These are phyloP conservation scores for Triticum urartu DNA, from an alignment of 176 grass and related monocot genomes.

Conservation along the genomic window DNA sequence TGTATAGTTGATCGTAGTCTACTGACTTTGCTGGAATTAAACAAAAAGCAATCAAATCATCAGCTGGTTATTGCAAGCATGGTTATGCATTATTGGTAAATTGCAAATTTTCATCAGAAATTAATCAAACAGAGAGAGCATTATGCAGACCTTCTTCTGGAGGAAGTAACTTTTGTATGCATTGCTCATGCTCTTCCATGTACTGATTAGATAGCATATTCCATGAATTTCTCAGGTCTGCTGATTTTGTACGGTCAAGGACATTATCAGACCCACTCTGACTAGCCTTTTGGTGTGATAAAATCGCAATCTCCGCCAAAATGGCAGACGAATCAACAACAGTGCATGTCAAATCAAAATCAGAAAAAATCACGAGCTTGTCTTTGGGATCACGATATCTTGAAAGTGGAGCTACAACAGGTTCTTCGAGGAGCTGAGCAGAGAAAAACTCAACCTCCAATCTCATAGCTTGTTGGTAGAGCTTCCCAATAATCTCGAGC, in stretches of 20 bases:
- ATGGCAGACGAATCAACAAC: conserved; percentile 88
- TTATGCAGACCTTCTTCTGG: conserved; percentile 62
- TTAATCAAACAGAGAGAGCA: conserved; percentile 20
- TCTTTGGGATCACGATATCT: conserved; percentile 61
- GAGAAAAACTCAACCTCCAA: conserved; percentile 81
- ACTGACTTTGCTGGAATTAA: conserved; percentile 60
- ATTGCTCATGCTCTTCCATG: conserved; percentile 77
- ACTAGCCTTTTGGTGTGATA: conserved; percentile 69
- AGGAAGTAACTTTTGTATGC: conserved; percentile 82
- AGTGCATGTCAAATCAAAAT: conserved; percentile 99
- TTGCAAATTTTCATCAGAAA: conserved; percentile 18
- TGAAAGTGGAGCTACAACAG: conserved; percentile 71
- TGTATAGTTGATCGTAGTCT: conserved; percentile 66
- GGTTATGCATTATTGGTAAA: conserved; percentile 22
- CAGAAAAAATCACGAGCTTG: conserved; percentile 76
- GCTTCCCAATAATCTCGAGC: conserved; percentile 87
- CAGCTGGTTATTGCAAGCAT: conserved; percentile 6
- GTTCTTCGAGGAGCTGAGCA: conserved; percentile 54
- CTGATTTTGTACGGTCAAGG: conserved; percentile 39
- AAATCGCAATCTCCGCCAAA: conserved; percentile 89
- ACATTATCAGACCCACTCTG: conserved; percentile 51
- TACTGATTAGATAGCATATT: conserved; percentile 76
- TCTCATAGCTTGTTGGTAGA: conserved; percentile 86
- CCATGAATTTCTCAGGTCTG: conserved; percentile 73
- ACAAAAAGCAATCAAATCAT: conserved; percentile 4